Evolutionary conservation across 345 rosid genomes (phyloP).

Genomic region (Brassica carinata): DNA sequence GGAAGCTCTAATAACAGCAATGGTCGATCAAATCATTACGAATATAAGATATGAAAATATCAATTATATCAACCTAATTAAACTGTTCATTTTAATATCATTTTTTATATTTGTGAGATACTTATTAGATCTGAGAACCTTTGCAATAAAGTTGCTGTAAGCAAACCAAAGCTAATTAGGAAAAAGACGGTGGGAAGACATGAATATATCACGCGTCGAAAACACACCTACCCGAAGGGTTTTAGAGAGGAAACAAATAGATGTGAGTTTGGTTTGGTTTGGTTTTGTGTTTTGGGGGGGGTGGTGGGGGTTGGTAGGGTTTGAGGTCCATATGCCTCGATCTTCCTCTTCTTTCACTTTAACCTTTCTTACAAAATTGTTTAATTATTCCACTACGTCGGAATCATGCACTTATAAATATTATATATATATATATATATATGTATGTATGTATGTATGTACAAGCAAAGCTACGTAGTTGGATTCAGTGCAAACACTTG

Average conservation of each 20-base stretch:
- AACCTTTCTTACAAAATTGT: slow-evolving; percentile 1
- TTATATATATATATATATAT: too few species aligned
- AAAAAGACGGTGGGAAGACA: slow-evolving; percentile 22
- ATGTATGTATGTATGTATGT: background rate
- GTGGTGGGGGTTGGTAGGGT: slow-evolving; percentile 31
- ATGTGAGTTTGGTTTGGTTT: slow-evolving; percentile 31
- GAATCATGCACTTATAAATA: background rate
- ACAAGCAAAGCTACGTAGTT: slow-evolving; percentile 26
- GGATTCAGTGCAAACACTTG: slow-evolving; percentile 45
- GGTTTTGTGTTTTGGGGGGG: background rate
- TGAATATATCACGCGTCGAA: slow-evolving; percentile 28
- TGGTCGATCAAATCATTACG: too few species aligned
- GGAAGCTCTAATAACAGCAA: too few species aligned
- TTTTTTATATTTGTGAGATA: background rate
- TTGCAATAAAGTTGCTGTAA: background rate
- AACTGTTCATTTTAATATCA: background rate
- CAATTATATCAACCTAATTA: too few species aligned
- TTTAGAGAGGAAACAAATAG: background rate
- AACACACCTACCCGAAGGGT: slow-evolving; percentile 5
- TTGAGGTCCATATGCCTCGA: slow-evolving; percentile 41
- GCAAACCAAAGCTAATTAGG: background rate
- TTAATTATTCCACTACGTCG: background rate
- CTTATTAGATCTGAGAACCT: background rate
- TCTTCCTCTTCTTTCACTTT: background rate
- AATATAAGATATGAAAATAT: too few species aligned